phyloP scores from a whole-genome alignment of 371 early-diverging fungal species.

The Rhizomucor pusillus region DNA sequence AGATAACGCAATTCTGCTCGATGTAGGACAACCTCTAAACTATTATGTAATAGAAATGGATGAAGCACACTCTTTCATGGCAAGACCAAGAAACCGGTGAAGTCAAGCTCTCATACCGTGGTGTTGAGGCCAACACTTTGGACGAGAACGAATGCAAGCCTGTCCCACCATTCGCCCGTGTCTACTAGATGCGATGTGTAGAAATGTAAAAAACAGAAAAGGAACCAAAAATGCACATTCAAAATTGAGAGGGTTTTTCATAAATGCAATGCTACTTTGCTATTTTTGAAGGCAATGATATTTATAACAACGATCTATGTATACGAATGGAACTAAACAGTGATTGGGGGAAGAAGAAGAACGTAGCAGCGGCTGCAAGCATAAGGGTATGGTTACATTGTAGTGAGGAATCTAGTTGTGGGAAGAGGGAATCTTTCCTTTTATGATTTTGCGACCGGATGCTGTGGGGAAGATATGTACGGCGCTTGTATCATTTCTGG shows the following conservation, averaged over 20 bases:
- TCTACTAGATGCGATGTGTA: slow-evolving; percentile 66
- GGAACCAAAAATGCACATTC: no score
- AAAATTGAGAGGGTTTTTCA: no score
- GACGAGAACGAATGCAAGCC: slow-evolving; percentile 92
- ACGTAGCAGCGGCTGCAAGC: no score
- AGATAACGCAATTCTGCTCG: neutral
- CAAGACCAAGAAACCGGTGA: slow-evolving; percentile 81
- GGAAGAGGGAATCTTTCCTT: no score
- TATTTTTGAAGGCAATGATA: no score
- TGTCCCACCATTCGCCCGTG: slow-evolving; percentile 93
- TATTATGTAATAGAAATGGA: slow-evolving; percentile 75
- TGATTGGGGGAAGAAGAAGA: neutral
- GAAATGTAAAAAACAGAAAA: no score
- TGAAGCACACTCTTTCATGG: slow-evolving; percentile 98
- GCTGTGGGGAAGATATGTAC: neutral
- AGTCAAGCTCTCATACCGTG: slow-evolving; percentile 82
- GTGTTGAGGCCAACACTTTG: slow-evolving; percentile 77
- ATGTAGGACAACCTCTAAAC: neutral
- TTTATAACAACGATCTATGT: neutral
- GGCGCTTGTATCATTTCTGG: slow-evolving; percentile 16
- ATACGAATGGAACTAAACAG: neutral
- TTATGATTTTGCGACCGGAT: no score
- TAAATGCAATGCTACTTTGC: no score
- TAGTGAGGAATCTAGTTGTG: no score
- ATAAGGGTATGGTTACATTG: no score